These are phyloP conservation scores for Colletotrichum neosansevieriae DNA, from an alignment of 2,329 filamentous ascomycete genomes.

Conservation along the genomic window DNA sequence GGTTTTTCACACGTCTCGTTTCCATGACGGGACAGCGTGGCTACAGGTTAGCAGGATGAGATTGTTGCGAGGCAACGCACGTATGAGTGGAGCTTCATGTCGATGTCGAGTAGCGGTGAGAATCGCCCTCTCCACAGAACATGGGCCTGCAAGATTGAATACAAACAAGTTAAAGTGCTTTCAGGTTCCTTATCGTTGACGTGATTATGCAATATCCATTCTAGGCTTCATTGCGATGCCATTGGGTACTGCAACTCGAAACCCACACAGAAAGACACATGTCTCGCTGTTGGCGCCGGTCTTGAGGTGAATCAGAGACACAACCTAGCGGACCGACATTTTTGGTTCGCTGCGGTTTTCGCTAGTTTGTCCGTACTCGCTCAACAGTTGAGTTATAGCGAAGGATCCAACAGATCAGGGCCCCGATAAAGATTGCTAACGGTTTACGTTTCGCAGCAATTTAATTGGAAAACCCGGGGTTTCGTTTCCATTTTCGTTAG, in stretches of 20 bases:
- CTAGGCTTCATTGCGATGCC: background rate
- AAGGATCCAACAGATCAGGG: constrained; percentile 13
- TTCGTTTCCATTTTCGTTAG: background rate
- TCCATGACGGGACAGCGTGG: constrained; percentile 34
- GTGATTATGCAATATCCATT: constrained; percentile 8
- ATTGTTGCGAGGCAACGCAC: constrained; percentile 39
- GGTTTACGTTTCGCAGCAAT: background rate
- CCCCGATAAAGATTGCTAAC: background rate
- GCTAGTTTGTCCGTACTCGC: background rate
- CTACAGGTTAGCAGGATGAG: constrained; percentile 38
- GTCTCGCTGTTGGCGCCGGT: background rate
- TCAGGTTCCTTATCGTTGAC: background rate
- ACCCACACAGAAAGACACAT: background rate
- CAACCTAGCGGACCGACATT: constrained; percentile 7
- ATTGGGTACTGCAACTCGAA: background rate
- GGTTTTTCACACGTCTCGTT: constrained; percentile 30
- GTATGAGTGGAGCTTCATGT: constrained; percentile 30
- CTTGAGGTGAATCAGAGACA: constrained; percentile 1
- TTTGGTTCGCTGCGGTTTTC: background rate
- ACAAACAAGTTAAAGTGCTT: constrained; percentile 34
- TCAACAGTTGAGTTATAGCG: constrained; percentile 1
- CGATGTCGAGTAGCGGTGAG: constrained; percentile 36
- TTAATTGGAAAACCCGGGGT: background rate
- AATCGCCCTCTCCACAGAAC: constrained; percentile 25
- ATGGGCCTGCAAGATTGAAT: constrained; percentile 35